Conservation (phyloP, 768 basidiomycete species). For the Leccinum pellstonianum region DNA sequence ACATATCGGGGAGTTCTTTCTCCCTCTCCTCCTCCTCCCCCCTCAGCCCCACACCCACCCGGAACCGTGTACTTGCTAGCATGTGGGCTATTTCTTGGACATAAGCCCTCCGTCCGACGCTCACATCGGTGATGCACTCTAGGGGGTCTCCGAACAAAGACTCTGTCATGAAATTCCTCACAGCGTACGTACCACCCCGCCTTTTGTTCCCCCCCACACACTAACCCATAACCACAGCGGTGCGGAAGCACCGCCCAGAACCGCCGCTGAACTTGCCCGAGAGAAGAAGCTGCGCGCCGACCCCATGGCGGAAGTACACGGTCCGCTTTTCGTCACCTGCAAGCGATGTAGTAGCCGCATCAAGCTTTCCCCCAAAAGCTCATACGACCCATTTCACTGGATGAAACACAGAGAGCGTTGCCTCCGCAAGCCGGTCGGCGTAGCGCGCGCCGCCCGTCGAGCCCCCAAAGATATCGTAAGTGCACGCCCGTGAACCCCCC, state of each 20-base stretch:
- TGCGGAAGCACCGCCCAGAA: conserved; percentile 32
- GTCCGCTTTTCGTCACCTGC: conserved; percentile 53
- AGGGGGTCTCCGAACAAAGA: conserved; percentile 29
- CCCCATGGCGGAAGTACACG: conserved; percentile 50
- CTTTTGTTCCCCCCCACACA: neutral
- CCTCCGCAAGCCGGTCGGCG: conserved; percentile 42
- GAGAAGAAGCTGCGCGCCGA: conserved; percentile 54
- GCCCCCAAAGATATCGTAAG: conserved; percentile 27
- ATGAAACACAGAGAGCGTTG: conserved; percentile 60
- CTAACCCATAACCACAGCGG: conserved; percentile 23
- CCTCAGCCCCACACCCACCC: neutral
- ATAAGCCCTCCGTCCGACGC: conserved; percentile 1
- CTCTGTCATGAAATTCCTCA: conserved; percentile 20
- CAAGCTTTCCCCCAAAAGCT: conserved; percentile 66
- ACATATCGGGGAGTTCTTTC: neutral
- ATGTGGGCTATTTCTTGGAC: conserved; percentile 23
- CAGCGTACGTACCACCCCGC: conserved; percentile 20
- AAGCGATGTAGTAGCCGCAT: conserved; percentile 53
- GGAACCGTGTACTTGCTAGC: neutral
- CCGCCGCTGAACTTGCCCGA: conserved; percentile 45
- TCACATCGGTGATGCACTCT: conserved; percentile 23
- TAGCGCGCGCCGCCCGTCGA: conserved; percentile 15
- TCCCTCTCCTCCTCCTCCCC: conserved; percentile 5
- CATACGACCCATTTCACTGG: conserved; percentile 69
- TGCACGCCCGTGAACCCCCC: neutral